These are phyloP conservation scores for Fusarium sororula DNA, from an alignment of 2,329 filamentous ascomycete species.

Conservation along the genomic window DNA sequence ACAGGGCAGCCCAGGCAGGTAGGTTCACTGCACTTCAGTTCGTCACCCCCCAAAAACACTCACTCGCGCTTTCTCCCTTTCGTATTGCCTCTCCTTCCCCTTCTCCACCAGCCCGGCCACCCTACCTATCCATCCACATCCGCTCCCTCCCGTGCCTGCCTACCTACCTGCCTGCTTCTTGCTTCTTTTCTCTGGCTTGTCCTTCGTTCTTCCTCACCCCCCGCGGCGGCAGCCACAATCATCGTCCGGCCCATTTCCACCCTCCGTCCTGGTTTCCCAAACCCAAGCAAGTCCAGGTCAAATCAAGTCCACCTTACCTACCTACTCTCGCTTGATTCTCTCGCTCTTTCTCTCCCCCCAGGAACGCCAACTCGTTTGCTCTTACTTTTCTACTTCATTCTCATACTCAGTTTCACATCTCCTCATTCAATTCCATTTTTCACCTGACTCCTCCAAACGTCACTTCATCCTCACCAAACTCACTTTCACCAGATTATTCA, in stretches of 20 bases:
- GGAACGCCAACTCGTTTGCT: slow-evolving; percentile 27
- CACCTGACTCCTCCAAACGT: slow-evolving; percentile 26
- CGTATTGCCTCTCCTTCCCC: slow-evolving; percentile 22
- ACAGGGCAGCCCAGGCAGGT: not conserved
- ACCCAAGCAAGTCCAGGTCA: not conserved
- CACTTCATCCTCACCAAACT: slow-evolving; percentile 17
- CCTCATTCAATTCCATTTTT: not conserved
- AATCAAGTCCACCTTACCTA: slow-evolving; percentile 19
- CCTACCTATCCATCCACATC: slow-evolving; percentile 10
- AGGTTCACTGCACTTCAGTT: not conserved
- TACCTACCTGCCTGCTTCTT: not conserved
- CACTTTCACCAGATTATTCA: not conserved
- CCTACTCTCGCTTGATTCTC: slow-evolving; percentile 37
- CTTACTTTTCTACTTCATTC: slow-evolving; percentile 33
- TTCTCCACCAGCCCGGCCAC: slow-evolving; percentile 17
- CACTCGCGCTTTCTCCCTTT: slow-evolving; percentile 28
- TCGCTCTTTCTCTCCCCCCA: slow-evolving; percentile 26
- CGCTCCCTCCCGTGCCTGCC: slow-evolving; percentile 2
- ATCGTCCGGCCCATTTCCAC: slow-evolving; percentile 30
- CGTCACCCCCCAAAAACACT: slow-evolving; percentile 23
- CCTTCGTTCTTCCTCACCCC: not conserved
- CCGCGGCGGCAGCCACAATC: slow-evolving; percentile 24
- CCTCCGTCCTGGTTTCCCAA: slow-evolving; percentile 16
- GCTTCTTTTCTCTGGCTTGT: slow-evolving; percentile 6
- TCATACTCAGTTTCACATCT: not conserved